phyloP scores from a whole-genome alignment of 176 grass and related monocot species.

The Musa acuminata region DNA sequence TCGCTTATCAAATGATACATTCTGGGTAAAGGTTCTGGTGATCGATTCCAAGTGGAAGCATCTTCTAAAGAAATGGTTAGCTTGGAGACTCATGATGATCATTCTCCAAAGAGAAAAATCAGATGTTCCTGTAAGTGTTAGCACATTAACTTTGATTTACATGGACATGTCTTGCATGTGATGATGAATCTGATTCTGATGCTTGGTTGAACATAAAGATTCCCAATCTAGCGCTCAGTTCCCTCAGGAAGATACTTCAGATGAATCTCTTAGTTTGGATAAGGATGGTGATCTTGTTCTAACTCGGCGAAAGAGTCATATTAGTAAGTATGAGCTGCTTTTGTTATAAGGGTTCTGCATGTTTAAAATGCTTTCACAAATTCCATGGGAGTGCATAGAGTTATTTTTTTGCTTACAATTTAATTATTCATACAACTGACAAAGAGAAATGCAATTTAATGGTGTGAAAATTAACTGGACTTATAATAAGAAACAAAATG shows the following conservation, averaged over 20 bases:
- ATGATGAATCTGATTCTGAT: background rate
- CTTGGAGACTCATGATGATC: background rate
- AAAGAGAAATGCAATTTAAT: background rate
- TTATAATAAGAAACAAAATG: background rate
- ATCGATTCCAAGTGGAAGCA: background rate
- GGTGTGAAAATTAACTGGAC: background rate
- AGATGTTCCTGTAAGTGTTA: background rate
- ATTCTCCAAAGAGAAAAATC: background rate
- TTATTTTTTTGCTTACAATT: background rate
- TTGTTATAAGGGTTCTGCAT: background rate
- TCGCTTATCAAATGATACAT: background rate
- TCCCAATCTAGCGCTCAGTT: background rate
- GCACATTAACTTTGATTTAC: background rate
- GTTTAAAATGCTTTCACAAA: too few species aligned
- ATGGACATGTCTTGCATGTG: background rate
- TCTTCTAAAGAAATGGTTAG: background rate
- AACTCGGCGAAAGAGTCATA: conserved; percentile 31
- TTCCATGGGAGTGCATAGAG: background rate
- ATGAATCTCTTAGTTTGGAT: conserved; percentile 35
- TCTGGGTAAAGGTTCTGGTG: background rate
- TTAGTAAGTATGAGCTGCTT: conserved; percentile 2
- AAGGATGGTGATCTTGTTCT: conserved; percentile 74
- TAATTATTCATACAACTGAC: background rate
- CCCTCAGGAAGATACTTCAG: conserved; percentile 7
- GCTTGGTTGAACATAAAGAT: conserved; percentile 1